Evolutionary conservation across 306 rosid species (phyloP).

Genomic region (Castanopsis chinensis): DNA sequence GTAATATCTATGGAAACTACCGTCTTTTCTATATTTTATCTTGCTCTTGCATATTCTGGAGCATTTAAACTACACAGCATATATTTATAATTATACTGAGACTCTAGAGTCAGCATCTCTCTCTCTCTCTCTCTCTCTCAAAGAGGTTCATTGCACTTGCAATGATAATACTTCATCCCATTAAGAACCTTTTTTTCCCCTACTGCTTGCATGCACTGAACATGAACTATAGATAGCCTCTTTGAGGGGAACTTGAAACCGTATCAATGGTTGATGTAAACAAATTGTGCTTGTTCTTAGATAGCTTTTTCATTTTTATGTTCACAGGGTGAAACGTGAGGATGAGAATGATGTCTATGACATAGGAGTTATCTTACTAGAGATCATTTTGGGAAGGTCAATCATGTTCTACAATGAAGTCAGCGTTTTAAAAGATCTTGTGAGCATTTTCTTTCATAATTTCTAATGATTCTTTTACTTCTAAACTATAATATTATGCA

Average conservation of each 20-base stretch:
- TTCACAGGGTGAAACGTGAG: conserved; percentile 51
- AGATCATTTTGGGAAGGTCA: conserved; percentile 83
- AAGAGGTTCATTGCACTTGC: no score
- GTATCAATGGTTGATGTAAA: not conserved
- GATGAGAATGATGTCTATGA: conserved; percentile 85
- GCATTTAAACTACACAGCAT: not conserved
- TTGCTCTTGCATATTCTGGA: not conserved
- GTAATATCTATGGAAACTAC: not conserved
- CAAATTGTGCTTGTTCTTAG: not conserved
- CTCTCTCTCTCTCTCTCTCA: no score
- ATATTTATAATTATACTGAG: not conserved
- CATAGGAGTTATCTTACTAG: conserved; percentile 83
- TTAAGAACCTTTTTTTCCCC: not conserved
- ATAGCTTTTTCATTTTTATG: not conserved
- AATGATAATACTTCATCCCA: not conserved
- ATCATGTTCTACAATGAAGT: conserved; percentile 84
- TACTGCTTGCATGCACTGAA: not conserved
- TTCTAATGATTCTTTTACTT: not conserved
- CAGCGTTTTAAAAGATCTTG: conserved; percentile 75
- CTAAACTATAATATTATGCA: not conserved
- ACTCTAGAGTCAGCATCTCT: not conserved
- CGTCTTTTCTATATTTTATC: not conserved
- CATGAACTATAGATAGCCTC: not conserved
- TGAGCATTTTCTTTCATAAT: conserved; percentile 41
- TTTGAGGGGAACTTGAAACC: not conserved